These are phyloP conservation scores for Eucommia ulmoides DNA, from an alignment of 257 asterid species.

Conservation along the genomic window DNA sequence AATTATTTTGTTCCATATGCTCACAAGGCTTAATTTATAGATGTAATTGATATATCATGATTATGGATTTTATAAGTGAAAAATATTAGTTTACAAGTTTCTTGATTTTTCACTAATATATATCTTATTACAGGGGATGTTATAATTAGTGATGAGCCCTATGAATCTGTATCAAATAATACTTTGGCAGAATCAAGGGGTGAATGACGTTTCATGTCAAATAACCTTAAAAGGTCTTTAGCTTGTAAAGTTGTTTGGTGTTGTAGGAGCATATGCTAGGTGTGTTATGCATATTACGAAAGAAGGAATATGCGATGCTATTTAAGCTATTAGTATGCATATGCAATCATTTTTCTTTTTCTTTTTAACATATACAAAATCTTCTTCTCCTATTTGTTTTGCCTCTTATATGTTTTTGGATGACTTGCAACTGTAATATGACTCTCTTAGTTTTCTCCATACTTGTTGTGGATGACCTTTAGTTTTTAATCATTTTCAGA, in stretches of 20 bases:
- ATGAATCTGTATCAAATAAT: slow-evolving; percentile 66
- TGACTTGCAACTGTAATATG: too few species aligned
- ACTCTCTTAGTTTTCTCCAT: too few species aligned
- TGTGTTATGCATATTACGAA: slow-evolving; percentile 12
- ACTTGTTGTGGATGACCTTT: too few species aligned
- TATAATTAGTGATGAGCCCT: slow-evolving; percentile 60
- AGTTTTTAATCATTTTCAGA: slow-evolving; percentile 41
- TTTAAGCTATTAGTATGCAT: too few species aligned
- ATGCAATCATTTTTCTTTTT: too few species aligned
- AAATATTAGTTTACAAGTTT: not conserved
- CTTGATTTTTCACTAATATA: not conserved
- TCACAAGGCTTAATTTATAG: not conserved
- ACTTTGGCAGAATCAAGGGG: slow-evolving; percentile 43
- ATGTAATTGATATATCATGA: not conserved
- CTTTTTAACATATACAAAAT: too few species aligned
- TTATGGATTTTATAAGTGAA: not conserved
- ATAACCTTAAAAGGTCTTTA: slow-evolving; percentile 69
- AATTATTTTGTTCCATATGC: not conserved
- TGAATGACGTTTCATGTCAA: slow-evolving; percentile 65
- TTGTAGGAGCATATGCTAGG: slow-evolving; percentile 81
- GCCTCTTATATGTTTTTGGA: too few species aligned
- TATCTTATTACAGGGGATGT: slow-evolving; percentile 49
- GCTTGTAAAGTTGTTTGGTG: slow-evolving; percentile 73
- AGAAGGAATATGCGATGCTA: too few species aligned
- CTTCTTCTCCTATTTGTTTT: too few species aligned